Percentiles rank a stretch among this genome's conserved stretches.
These are phyloP conservation scores for Hydnomerulius pinastri DNA, from an alignment of 768 basidiomycete genomes.

Conservation along the genomic window DNA sequence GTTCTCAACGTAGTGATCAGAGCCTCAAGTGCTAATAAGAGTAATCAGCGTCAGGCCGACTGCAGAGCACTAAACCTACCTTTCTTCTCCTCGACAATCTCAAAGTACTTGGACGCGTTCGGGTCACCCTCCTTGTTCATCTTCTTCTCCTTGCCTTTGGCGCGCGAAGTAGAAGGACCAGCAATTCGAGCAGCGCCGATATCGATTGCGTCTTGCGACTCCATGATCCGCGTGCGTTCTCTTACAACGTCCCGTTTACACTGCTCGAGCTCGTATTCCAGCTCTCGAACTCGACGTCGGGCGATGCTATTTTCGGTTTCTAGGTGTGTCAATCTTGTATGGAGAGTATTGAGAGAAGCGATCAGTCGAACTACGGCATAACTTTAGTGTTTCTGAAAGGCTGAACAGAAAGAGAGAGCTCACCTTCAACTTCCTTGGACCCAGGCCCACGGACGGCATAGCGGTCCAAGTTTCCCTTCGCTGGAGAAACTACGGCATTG, in stretches of 20 bases:
- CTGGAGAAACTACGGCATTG: constrained; percentile 74
- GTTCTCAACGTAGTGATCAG: constrained; percentile 71
- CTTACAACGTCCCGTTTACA: constrained; percentile 76
- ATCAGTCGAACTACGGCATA: constrained; percentile 54
- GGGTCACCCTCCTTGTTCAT: constrained; percentile 38
- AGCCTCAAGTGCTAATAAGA: constrained; percentile 69
- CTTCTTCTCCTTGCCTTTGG: constrained; percentile 31
- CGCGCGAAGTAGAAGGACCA: constrained; percentile 22
- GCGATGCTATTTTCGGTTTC: constrained; percentile 85
- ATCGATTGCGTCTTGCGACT: constrained; percentile 47
- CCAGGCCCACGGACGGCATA: constrained; percentile 48
- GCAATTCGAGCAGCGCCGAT: constrained; percentile 13
- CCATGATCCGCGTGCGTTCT: constrained; percentile 66
- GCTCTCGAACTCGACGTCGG: constrained; percentile 77
- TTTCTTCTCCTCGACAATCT: constrained; percentile 87
- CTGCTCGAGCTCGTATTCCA: constrained; percentile 84
- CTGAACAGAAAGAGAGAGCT: constrained; percentile 9
- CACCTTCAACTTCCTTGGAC: constrained; percentile 68
- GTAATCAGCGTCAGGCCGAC: constrained; percentile 11
- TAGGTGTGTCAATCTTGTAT: constrained; percentile 67
- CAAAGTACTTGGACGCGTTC: constrained; percentile 57
- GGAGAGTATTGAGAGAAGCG: constrained; percentile 61
- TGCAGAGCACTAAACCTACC: constrained; percentile 46
- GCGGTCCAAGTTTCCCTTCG: constrained; percentile 54
- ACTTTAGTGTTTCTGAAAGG: not conserved